Evolutionary conservation across 306 rosid species (phyloP).

Genomic region (Inga leiocalycina): DNA sequence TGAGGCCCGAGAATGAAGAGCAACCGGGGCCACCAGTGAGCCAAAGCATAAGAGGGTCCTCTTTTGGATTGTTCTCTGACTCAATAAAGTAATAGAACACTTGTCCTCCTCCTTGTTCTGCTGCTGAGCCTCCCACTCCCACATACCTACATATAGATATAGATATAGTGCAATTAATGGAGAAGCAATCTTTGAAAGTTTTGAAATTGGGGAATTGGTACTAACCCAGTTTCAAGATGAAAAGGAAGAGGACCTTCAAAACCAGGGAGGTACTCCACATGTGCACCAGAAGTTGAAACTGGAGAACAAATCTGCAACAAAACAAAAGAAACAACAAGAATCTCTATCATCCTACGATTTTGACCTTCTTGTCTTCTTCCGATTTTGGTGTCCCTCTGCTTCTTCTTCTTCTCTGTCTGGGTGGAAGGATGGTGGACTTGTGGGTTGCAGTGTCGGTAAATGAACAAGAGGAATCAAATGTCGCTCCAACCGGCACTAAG

Average conservation of each 20-base stretch:
- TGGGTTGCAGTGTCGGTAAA: too few species aligned
- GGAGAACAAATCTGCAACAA: not conserved
- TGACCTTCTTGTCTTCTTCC: not conserved
- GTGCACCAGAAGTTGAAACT: not conserved
- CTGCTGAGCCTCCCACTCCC: not conserved
- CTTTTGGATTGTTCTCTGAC: not conserved
- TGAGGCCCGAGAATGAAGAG: not conserved
- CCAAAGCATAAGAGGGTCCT: slow-evolving; percentile 9
- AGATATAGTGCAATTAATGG: too few species aligned
- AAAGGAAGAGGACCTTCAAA: not conserved
- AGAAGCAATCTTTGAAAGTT: not conserved
- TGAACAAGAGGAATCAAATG: too few species aligned
- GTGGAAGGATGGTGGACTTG: too few species aligned
- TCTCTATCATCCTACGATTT: not conserved
- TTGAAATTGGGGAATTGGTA: not conserved
- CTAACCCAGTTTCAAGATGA: not conserved
- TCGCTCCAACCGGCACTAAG: too few species aligned
- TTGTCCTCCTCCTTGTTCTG: not conserved
- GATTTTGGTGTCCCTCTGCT: not conserved
- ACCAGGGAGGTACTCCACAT: not conserved
- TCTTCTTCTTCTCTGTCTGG: too few species aligned
- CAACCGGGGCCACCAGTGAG: not conserved
- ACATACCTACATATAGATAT: not conserved
- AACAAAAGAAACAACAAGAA: not conserved
- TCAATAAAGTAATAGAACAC: not conserved